Percentiles rank a stretch among this genome's conserved stretches.
These are phyloP conservation scores for Nothomitra cinnamomea DNA, from an alignment of 2,329 filamentous ascomycete species.

Conservation along the genomic window DNA sequence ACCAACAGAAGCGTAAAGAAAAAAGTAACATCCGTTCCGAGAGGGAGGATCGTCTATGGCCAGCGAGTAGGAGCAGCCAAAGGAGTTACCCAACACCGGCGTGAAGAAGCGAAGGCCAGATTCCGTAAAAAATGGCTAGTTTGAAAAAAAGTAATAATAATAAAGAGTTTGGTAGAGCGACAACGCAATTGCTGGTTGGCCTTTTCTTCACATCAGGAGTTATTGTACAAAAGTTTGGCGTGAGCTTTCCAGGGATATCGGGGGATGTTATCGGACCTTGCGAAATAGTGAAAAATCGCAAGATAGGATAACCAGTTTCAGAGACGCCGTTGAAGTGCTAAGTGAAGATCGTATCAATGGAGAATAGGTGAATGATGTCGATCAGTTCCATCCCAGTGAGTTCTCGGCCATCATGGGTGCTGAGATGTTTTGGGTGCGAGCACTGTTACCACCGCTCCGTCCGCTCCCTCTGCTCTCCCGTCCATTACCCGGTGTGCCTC, in stretches of 20 bases:
- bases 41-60: not conserved
- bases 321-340: not conserved
- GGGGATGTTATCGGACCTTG: not conserved
- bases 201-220: not conserved
- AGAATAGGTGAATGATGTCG: not conserved
- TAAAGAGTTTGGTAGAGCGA: not conserved
- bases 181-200: not conserved
- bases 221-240: conserved; percentile 2
- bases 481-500: conserved; percentile 27
- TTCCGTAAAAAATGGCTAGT: not conserved
- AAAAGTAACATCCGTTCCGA: not conserved
- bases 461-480: conserved; percentile 21
- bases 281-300: not conserved
- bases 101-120: conserved; percentile 1
- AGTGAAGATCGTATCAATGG: not conserved
- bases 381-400: conserved; percentile 86
- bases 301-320: not conserved
- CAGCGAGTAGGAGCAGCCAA: not conserved
- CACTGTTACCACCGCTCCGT: conserved; percentile 44
- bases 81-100: not conserved
- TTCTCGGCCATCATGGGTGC: conserved; percentile 86
- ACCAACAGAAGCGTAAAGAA: not conserved
- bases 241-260: not conserved
- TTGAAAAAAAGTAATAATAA: not conserved
- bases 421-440: conserved; percentile 59